Evolutionary conservation across 208 protist species (phyloP).

Genomic region (Borovskyia barvae): DNA sequence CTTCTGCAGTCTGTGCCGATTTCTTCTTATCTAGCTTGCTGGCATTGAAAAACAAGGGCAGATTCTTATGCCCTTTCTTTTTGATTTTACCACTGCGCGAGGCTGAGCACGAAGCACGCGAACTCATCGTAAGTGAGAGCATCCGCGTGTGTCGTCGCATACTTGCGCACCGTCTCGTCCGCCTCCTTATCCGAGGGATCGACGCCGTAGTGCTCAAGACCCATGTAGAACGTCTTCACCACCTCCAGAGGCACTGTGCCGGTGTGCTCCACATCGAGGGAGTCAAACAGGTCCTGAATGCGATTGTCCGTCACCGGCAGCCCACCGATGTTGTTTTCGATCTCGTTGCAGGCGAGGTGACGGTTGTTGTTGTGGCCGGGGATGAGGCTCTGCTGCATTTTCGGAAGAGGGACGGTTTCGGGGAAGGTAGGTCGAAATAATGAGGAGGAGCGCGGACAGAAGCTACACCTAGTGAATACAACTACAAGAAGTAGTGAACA

Average conservation of each 20-base stretch:
- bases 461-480: neutral
- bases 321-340: conserved; percentile 92
- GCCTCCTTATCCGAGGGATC: conserved; percentile 75
- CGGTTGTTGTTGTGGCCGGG: conserved; percentile 92
- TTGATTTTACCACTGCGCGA: conserved; percentile 77
- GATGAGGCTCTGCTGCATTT: conserved; percentile 81
- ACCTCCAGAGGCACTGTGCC: conserved; percentile 72
- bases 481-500: neutral
- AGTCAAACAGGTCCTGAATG: conserved; percentile 89
- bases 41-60: conserved; percentile 3
- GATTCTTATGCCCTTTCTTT: too few relatives aligned
- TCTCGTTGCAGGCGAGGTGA: conserved; percentile 80
- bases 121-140: conserved; percentile 90
- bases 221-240: conserved; percentile 81
- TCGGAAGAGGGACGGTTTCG: conserved; percentile 10
- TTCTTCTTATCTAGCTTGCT: neutral
- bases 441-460: neutral
- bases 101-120: conserved; percentile 82
- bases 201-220: conserved; percentile 88
- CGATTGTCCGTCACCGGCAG: conserved; percentile 88
- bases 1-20: neutral
- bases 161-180: conserved; percentile 74
- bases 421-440: neutral
- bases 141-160: conserved; percentile 66
- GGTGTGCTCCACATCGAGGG: conserved; percentile 72